Base-by-base conservation (phyloP, 805 yeast species). In the Ogataea sp. region DNA sequence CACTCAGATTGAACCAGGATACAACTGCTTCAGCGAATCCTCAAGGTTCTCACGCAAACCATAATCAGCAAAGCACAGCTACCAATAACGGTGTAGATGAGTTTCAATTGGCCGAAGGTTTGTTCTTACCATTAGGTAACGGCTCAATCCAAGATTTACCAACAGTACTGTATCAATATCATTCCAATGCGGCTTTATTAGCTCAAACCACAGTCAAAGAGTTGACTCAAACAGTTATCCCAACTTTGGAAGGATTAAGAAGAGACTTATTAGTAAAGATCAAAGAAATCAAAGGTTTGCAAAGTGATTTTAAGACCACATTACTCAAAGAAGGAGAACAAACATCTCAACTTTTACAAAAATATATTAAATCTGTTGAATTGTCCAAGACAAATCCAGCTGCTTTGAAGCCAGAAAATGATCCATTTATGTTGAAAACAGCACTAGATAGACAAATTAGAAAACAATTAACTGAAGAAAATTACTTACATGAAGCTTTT, bases 61-160 rank as follows among this genome's bases (percentile, higher is more conserved):
- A 36, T 9, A 32, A 35, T 27, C 38, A 21, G 13, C 11, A 16
- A n/a, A 43, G 52, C 32, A 30, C 44, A 6, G 20, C 46, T 15
- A 53, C 50, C 34, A 25, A 42, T 11, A 9, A 4, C 5, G 23
- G 11, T 18, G 28, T 24, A 23, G 59, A 58, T 39, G 70, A 65
- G 37, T 60, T 62, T 37, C 56, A 58, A 9, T 43, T 53, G 31
- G 65, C 67, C 21, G 55, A 55, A 31, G 58, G 71, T 51, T 77
- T 73, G 59, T 90, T 90, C 50, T 61, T 83, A 39, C 88, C 94
- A 1, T 66, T 75, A 26, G 96, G 96, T 25, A 75, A 71, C 47
- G 84, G 84, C 3, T 85, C 95, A 9, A 72, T 89, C 40, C 88
- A 83, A 51, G 96, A 88, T 58, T 63, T 89, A 28, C 95, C 95